Evolutionary conservation across 345 rosid genomes (phyloP).

Genomic region (Eucalyptus rudis): DNA sequence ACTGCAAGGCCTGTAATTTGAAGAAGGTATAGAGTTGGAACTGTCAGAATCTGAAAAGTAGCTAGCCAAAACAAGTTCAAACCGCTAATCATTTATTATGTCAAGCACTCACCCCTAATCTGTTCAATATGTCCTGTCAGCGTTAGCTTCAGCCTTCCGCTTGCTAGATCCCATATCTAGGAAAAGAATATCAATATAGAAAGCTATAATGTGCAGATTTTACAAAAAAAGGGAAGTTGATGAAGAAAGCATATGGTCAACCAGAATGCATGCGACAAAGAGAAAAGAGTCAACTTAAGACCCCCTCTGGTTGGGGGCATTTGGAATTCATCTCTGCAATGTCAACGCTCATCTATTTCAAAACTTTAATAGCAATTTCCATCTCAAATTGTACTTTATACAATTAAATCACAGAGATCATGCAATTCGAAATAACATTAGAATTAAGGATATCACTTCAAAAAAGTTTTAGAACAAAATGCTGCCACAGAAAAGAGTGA

Average conservation of each 20-base stretch:
- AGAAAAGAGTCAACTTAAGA: neutral
- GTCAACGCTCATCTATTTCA: neutral
- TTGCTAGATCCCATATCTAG: constrained; percentile 96
- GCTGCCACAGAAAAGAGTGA: neutral
- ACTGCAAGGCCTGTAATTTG: constrained; percentile 71
- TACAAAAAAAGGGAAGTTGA: neutral
- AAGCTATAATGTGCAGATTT: neutral
- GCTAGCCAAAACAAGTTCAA: neutral
- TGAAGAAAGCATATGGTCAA: neutral
- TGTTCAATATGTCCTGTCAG: constrained; percentile 97
- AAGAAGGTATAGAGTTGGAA: neutral
- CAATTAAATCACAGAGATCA: neutral
- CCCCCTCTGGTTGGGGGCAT: neutral
- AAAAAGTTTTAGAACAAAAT: neutral
- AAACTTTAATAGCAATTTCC: neutral
- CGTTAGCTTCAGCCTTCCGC: constrained; percentile 85
- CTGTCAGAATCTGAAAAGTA: neutral
- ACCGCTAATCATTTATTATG: neutral
- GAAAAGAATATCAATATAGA: neutral
- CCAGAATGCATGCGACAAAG: neutral
- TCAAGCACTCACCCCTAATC: constrained; percentile 55
- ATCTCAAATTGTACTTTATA: neutral
- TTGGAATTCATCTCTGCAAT: neutral
- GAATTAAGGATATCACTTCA: neutral
- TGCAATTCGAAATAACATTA: neutral